Evolutionary conservation across 306 rosid species (phyloP).

Genomic region (Prinsepia uniflora): DNA sequence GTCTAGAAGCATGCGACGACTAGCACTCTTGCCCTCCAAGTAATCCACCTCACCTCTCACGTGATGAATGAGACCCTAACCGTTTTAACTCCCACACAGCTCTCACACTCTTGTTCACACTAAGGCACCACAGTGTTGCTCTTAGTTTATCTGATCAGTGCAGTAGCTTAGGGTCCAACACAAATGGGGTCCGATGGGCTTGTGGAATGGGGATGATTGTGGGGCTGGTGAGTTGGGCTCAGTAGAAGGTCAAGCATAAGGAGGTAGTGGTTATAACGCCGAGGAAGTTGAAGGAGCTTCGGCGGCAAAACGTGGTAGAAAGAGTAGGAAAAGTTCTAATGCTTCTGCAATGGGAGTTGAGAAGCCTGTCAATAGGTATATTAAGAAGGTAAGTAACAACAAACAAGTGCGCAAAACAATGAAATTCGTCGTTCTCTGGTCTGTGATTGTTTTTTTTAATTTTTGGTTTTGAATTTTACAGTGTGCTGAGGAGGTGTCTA

Average conservation of each 20-base stretch:
- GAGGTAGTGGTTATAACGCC: not conserved
- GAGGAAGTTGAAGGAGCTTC: not conserved
- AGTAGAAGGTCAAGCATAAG: not conserved
- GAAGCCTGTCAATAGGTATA: not conserved
- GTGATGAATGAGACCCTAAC: too few species aligned
- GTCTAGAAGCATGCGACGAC: too few species aligned
- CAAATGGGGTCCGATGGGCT: not conserved
- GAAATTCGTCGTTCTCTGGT: not conserved
- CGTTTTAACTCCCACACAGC: too few species aligned
- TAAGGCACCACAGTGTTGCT: too few species aligned
- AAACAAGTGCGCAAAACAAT: not conserved
- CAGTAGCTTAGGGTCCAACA: too few species aligned
- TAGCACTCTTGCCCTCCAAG: too few species aligned
- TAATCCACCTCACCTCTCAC: too few species aligned
- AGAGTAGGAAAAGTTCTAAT: not conserved
- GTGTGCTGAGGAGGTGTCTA: constrained; percentile 35
- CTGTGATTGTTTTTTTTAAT: not conserved
- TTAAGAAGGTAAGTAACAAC: not conserved
- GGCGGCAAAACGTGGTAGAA: not conserved
- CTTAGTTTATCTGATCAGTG: too few species aligned
- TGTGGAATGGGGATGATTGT: not conserved
- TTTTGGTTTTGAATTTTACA: constrained; percentile 21
- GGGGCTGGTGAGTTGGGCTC: not conserved
- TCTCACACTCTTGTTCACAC: too few species aligned
- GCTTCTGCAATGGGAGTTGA: not conserved